Evolutionary conservation across 2,329 filamentous ascomycete species (phyloP), one percentile per base, ranked within the genome.

Genomic region (Tolypocladium ophioglossoides): DNA sequence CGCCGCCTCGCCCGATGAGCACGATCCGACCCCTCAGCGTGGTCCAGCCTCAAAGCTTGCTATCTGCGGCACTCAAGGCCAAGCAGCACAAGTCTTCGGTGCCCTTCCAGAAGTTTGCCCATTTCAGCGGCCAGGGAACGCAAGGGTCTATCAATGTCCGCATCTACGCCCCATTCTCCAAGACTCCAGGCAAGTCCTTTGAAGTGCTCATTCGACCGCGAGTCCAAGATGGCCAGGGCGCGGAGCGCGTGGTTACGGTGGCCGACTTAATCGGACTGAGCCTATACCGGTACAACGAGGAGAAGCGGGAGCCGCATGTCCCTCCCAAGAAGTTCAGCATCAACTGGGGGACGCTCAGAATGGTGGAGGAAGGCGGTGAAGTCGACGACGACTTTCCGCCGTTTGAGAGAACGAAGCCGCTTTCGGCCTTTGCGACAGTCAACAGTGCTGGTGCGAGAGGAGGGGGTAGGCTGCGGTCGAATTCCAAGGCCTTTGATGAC

Each of bases 361-460:
- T 95, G 83, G 87, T 91, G 2, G 84, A 94, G 57, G 84, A 94
- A 64, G 87, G 89, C 54, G 89, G 87, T 50, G 89, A 94, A 64
- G 84, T 92, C 1, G 89, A 95, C 61, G 87, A 90, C 59, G 89
- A 94, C 64, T 94, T 94, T 59, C 87, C 88, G 35, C 84, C 89
- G 0, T 75, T 94, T 41, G 85, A 87, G 55, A 79, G 89, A 38
- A 89, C 82, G 24, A 87, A 86, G 62, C 79, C 84, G 2, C 76
- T 94, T n/a, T 82, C 80, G 7, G 84, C 89, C 22, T 94, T 92
- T 62, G 89, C 88, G 39, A 90, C 87, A 8, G 87, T 86, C 57
- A 91, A 92, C 65, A 91, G 89, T 64, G 87, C 86, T 54, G 89
- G 89, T 62, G 86, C 87, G 65, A 78, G 83, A 53, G 85, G 77